Evolutionary conservation across 2,329 filamentous ascomycete species (phyloP), one percentile per base, ranked within the genome.

Genomic region (Uncinocarpus reesii): DNA sequence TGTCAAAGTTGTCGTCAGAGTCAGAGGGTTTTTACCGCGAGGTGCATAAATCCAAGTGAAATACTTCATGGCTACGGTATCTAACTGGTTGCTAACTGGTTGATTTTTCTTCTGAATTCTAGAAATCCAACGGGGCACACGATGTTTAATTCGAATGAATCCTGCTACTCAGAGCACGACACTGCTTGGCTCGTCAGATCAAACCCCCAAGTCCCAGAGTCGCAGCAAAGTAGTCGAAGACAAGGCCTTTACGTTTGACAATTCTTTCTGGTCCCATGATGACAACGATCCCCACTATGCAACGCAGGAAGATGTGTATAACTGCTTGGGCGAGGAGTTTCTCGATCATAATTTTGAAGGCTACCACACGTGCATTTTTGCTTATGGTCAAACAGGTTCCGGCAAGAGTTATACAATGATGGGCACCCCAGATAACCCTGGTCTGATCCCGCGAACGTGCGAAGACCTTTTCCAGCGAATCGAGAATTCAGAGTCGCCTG

Each of bases 361-460:
- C 55, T 98, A 98, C 71, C 90, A 98, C 68, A 98, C 92, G 0
- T 98, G 92, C 66, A 98, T 98, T 57, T 96, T 98, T 63, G 92
- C 92, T 52, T 96, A 98, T 61, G 92, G 92, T 8, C 92, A 98
- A 72, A 98, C 92, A 0, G 92, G 92, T 20, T 94, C 89, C 0
- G 92, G 92, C 44, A 98, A 98, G 72, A 94, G 86, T 64, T 98
- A 96, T 69, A 95, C 92, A 35, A 98, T 83, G 80, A 98, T 98
- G 92, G 92, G 92, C 36, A 81, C 76, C 1, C 72, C 82, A 4
- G 84, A 92, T 24, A 79, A 93, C 56, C 87, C 88, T 0, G 92
- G 92, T 3, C 74, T 98, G 48, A 98, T 98, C 55, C 92, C 92
- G 6, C 79, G 89, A 43, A 98, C 92, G 7, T 98, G 92, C 66